Conservation (phyloP, 2,329 filamentous ascomycete genomes). For the Thielaviopsis ethacetica region DNA sequence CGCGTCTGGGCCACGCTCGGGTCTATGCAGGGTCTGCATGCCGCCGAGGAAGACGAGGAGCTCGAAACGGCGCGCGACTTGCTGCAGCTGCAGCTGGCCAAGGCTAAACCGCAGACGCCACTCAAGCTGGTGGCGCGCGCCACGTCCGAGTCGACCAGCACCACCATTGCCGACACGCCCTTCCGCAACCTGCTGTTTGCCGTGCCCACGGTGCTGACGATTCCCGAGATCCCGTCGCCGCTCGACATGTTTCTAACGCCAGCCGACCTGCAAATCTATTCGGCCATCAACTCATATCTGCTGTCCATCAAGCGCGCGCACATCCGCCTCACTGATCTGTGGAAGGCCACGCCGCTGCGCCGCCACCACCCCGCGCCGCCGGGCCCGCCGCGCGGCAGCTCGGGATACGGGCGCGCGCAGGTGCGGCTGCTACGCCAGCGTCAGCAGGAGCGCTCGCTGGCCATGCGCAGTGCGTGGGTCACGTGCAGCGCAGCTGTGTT, state of each 20-base stretch:
- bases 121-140: conserved; percentile 16
- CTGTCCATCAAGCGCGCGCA: conserved; percentile 74
- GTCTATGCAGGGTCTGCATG: conserved; percentile 50
- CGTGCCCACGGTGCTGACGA: conserved; percentile 37
- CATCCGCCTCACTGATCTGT: conserved; percentile 66
- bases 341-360: conserved; percentile 68
- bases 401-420: conserved; percentile 40
- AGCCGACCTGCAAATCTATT: conserved; percentile 63
- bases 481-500: conserved; percentile 77
- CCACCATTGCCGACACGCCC: conserved; percentile 22
- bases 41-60: conserved; percentile 64
- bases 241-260: conserved; percentile 73
- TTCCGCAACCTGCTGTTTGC: conserved; percentile 68
- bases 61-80: conserved; percentile 70
- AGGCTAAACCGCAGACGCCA: conserved; percentile 25
- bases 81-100: conserved; percentile 49
- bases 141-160: conserved; percentile 16
- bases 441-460: conserved; percentile 42
- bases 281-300: conserved; percentile 73
- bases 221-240: conserved; percentile 60
- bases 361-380: conserved; percentile 61
- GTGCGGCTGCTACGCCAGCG: conserved; percentile 47
- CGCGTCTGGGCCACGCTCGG: conserved; percentile 67
- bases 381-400: conserved; percentile 45
- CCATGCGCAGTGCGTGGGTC: conserved; percentile 76